Conservation (phyloP, 2,329 filamentous ascomycete genomes). For the Trichoderma sp. region DNA sequence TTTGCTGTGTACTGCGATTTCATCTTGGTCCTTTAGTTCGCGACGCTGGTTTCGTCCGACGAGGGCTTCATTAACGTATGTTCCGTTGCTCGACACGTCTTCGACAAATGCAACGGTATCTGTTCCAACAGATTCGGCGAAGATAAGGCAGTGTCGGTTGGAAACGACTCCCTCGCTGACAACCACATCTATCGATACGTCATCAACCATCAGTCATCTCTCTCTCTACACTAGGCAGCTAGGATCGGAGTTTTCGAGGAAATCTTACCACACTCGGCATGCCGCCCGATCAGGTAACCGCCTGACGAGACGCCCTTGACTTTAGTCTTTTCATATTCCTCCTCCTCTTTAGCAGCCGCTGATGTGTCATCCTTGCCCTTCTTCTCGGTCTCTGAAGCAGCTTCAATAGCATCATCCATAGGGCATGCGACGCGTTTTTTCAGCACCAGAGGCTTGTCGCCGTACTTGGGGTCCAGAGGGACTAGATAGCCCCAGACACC, state of each 20-base stretch:
- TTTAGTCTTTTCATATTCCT: slow-evolving; percentile 64
- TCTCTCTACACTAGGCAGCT: neutral
- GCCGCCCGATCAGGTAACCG: slow-evolving; percentile 88
- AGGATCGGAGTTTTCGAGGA: neutral
- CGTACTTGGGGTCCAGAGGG: slow-evolving; percentile 72
- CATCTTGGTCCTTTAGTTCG: slow-evolving; percentile 85
- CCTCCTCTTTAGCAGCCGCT: slow-evolving; percentile 54
- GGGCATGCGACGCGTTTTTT: slow-evolving; percentile 73
- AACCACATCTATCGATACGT: slow-evolving; percentile 57
- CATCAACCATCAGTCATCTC: neutral
- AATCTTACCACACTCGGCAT: slow-evolving; percentile 85
- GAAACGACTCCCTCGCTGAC: slow-evolving; percentile 80
- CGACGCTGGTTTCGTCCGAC: slow-evolving; percentile 90
- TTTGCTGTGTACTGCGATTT: slow-evolving; percentile 82
- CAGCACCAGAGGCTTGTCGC: slow-evolving; percentile 68
- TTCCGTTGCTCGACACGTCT: slow-evolving; percentile 94
- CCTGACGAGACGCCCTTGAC: slow-evolving; percentile 65
- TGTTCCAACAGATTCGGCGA: slow-evolving; percentile 59
- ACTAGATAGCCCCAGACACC: slow-evolving; percentile 96
- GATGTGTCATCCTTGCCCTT: slow-evolving; percentile 37
- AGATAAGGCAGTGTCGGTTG: slow-evolving; percentile 77
- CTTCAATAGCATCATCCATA: slow-evolving; percentile 50
- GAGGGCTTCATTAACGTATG: slow-evolving; percentile 89
- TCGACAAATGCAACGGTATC: slow-evolving; percentile 76
- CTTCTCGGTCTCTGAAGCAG: slow-evolving; percentile 40